These are phyloP conservation scores for Moniliophthora roreri DNA, from an alignment of 1,284 basidiomycete species.

Conservation along the genomic window DNA sequence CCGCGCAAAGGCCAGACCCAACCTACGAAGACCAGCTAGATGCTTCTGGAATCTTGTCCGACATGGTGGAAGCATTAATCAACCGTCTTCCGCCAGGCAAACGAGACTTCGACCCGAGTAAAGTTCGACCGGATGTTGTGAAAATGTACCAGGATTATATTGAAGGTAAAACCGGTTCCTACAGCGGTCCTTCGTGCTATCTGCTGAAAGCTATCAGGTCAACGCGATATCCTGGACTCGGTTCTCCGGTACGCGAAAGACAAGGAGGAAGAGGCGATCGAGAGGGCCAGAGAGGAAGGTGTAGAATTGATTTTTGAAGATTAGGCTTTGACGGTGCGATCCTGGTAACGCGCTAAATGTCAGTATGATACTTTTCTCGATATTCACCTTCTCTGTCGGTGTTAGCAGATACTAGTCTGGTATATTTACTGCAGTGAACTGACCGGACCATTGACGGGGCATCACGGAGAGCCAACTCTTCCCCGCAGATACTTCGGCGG, in stretches of 20 bases:
- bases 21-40: conserved; percentile 62
- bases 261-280: conserved; percentile 44
- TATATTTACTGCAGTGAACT: no score
- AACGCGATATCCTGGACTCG: conserved; percentile 37
- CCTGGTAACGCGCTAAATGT: neutral
- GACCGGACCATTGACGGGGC: no score
- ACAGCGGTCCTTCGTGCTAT: conserved; percentile 1
- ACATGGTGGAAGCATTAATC: conserved; percentile 62
- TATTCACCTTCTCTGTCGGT: neutral
- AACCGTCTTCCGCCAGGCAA: conserved; percentile 44
- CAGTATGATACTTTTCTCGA: neutral
- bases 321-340: neutral
- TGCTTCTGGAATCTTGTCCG: conserved; percentile 59
- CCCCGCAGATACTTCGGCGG: no score
- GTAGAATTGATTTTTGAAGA: conserved; percentile 53
- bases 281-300: conserved; percentile 47
- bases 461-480: no score
- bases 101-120: conserved; percentile 15
- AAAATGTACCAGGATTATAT: conserved; percentile 60
- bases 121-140: conserved; percentile 49
- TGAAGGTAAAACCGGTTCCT: conserved; percentile 48
- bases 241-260: conserved; percentile 39
- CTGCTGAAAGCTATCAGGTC: conserved; percentile 29
- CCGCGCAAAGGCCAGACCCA: conserved; percentile 33
- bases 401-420: no score